These are phyloP conservation scores for Trichoderma gracile DNA, from an alignment of 2,329 filamentous ascomycete species.

Conservation along the genomic window DNA sequence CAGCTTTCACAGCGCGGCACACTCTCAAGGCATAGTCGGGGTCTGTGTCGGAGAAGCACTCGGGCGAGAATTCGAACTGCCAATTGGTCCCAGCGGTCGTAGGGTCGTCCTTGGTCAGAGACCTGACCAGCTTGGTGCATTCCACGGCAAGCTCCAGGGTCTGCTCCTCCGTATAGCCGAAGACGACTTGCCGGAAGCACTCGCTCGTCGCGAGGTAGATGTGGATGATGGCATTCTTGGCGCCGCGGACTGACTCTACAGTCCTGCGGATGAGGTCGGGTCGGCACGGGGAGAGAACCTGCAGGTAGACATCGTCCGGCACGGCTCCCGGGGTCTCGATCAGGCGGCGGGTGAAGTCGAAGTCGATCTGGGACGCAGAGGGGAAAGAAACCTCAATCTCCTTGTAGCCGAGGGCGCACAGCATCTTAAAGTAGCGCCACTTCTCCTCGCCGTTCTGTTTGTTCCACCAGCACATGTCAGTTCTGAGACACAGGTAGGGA, in stretches of 20 bases:
- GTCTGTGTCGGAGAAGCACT: constrained; percentile 14
- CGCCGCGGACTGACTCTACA: constrained; percentile 9
- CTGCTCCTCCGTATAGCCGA: constrained; percentile 11
- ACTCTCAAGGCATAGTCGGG: constrained; percentile 8
- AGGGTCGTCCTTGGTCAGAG: constrained; percentile 8
- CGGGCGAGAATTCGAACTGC: constrained; percentile 15
- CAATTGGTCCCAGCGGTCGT: background rate
- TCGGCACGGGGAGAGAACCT: constrained; percentile 6
- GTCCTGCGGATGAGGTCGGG: constrained; percentile 13
- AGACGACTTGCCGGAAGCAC: constrained; percentile 15
- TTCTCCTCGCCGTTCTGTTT: constrained; percentile 15
- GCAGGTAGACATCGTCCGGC: constrained; percentile 9
- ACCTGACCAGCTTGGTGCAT: constrained; percentile 16
- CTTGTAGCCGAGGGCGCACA: constrained; percentile 14
- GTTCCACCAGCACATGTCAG: background rate
- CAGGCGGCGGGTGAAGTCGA: constrained; percentile 13
- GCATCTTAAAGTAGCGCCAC: constrained; percentile 16
- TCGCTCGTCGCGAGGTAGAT: constrained; percentile 12
- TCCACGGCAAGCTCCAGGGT: constrained; percentile 10
- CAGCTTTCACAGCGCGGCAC: constrained; percentile 11
- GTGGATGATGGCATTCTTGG: constrained; percentile 10
- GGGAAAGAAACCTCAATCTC: constrained; percentile 13
- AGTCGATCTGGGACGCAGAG: constrained; percentile 11
- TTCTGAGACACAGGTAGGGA: background rate
- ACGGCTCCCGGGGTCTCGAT: constrained; percentile 15